Percentiles rank a stretch among this genome's conserved stretches.
phyloP scores from a whole-genome alignment of 2,329 filamentous ascomycete genomes.

The Camillea tinctor region DNA sequence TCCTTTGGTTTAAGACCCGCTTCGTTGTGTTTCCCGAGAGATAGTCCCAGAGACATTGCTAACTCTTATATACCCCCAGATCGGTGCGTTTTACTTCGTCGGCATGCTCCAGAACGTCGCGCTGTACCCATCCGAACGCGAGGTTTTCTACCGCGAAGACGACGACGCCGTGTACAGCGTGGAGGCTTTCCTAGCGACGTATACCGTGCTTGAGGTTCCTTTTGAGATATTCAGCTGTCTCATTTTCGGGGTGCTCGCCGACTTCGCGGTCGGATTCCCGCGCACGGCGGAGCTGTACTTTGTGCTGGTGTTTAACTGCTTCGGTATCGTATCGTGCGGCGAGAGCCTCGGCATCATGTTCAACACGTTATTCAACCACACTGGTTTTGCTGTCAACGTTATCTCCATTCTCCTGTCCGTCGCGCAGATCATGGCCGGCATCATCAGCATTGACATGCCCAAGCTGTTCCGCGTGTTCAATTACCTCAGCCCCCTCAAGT shows the following conservation, averaged over 20 bases:
- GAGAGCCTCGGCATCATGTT: conserved; percentile 78
- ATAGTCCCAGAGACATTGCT: not conserved
- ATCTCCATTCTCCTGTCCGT: conserved; percentile 69
- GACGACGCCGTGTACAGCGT: conserved; percentile 71
- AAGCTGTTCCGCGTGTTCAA: conserved; percentile 65
- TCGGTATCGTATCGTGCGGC: conserved; percentile 71
- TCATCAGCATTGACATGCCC: conserved; percentile 70
- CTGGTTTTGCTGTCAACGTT: conserved; percentile 73
- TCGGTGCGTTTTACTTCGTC: conserved; percentile 67
- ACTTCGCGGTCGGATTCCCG: conserved; percentile 64
- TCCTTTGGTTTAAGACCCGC: too few relatives aligned
- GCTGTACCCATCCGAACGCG: conserved; percentile 68
- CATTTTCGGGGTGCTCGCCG: conserved; percentile 63
- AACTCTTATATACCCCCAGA: not conserved
- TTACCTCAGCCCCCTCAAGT: conserved; percentile 70
- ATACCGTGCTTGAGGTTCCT: conserved; percentile 68
- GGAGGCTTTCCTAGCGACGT: conserved; percentile 69
- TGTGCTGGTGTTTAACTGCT: conserved; percentile 65
- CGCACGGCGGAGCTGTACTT: conserved; percentile 65
- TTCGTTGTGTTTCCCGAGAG: not conserved
- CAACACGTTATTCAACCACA: conserved; percentile 72
- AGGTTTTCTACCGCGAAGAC: conserved; percentile 76
- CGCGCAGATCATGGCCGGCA: conserved; percentile 68
- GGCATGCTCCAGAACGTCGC: conserved; percentile 80
- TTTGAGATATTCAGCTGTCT: conserved; percentile 67